Evolutionary conservation across 2,329 filamentous ascomycete genomes (phyloP), one percentile per base, ranked within the genome.

Genomic region (Fusarium sp.): DNA sequence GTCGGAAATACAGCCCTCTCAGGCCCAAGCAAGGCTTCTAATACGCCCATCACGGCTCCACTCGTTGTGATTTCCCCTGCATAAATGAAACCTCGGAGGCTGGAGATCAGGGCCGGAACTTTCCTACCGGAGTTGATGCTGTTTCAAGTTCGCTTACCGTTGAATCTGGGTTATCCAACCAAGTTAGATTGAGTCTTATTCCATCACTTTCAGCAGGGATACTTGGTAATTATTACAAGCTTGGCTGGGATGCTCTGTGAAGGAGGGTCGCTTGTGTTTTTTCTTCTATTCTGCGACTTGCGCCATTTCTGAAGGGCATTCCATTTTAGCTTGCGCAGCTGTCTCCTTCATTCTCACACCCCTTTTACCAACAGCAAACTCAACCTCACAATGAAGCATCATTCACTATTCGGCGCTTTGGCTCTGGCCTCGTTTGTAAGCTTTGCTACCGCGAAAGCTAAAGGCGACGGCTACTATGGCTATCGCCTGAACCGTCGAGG

Each of bases 381-480:
- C 22, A 28, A 26, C 2, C 26, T 14, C 41, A 35, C 39, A 8
- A 70, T 70, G 68, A 70, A 49, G 55, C 67, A 70, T 44, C 36
- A 55, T 11, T 56, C 68, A 42, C 24, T 45, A 26, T 28, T 70
- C 24, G 54, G 61, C 33, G 61, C 47, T 22, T 51, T 70, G 7
- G 68, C 54, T 35, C 26, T 70, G 3, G 54, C 49, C 24, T 70
- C 66, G 3, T 44, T 61, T 7, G 18, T 31, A n/a, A 38, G 58
- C n/a, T 35, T 63, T 9, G 51, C 35, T 9, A 45, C 44, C n/a
- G 66, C 66, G 42, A 70, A 70, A 33, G 54, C 39, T 2, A 68
- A 68, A 17, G 65, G 68, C 9, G 66, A 70, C 5, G 68, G 68
- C 7, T 70, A 70, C 31, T 70, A 66, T 41, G 66, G 68, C 31